These are phyloP conservation scores for Fusarium sororula DNA, from an alignment of 2,329 filamentous ascomycete genomes.

Conservation along the genomic window DNA sequence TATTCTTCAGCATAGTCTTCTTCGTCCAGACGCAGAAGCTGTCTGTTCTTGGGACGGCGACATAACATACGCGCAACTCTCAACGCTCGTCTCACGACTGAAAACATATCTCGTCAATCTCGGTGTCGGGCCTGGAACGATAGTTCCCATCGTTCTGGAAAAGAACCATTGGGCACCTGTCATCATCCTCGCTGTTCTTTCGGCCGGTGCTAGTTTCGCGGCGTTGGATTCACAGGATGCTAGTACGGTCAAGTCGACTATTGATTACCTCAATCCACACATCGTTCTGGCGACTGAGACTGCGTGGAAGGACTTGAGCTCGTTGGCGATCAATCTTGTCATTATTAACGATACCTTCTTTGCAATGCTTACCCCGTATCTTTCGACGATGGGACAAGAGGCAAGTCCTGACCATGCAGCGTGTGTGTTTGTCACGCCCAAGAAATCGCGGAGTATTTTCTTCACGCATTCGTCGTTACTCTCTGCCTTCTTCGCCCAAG, in stretches of 20 bases:
- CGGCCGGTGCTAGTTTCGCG: constrained; percentile 63
- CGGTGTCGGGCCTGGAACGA: constrained; percentile 60
- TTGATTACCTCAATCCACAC: constrained; percentile 54
- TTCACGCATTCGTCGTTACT: constrained; percentile 69
- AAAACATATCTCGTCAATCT: constrained; percentile 58
- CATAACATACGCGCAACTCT: constrained; percentile 53
- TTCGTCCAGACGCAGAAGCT: constrained; percentile 52
- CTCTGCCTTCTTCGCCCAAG: constrained; percentile 62
- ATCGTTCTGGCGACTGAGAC: constrained; percentile 57
- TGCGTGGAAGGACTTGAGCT: constrained; percentile 51
- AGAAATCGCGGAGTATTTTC: constrained; percentile 67
- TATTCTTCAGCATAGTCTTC: constrained; percentile 52
- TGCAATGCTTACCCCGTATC: constrained; percentile 46
- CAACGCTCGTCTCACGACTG: constrained; percentile 50
- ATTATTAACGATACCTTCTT: constrained; percentile 55
- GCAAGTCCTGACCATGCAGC: constrained; percentile 59
- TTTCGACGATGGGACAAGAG: constrained; percentile 43
- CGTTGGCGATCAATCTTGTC: constrained; percentile 52
- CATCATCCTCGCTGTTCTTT: constrained; percentile 74
- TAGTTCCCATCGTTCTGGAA: constrained; percentile 74
- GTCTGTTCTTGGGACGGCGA: constrained; percentile 57
- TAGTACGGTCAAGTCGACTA: constrained; percentile 52
- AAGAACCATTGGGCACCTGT: constrained; percentile 76
- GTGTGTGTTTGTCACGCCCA: constrained; percentile 68
- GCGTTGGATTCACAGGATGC: constrained; percentile 58